Evolutionary conservation across 1,284 basidiomycete species (phyloP), one percentile per base, ranked within the genome.

Genomic region (Kwoniella shivajii): DNA sequence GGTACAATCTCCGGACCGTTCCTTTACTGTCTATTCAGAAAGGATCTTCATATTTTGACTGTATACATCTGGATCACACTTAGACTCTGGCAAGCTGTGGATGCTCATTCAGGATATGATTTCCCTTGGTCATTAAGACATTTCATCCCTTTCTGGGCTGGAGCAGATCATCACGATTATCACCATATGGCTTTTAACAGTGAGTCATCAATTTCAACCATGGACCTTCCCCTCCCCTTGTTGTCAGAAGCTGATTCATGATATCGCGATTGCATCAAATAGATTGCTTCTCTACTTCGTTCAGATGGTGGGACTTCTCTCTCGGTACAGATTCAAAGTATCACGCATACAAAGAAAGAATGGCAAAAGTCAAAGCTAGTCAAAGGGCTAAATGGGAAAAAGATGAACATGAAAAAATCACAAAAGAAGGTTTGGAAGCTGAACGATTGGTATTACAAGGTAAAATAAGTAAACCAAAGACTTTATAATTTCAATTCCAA

Each of bases 71-170:
- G 94, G 94, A 90, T 99, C 74, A 74, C 86, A 10, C 84, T 97
- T 50, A 87, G 95, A 54, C 85, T 99, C 41, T 97, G 94, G 87
- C 95, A 99, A 77, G 95, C 96, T 49, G 87, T 99, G 65, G 95
- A 99, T 71, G 88, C 96, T 1, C 95, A 99, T 85, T 91, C 88
- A 47, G 95, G 95, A 54, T 98, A 97, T 77, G 92, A 96, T 78
- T 96, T 96, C 84, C 92, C 92, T 4, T 95, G 92, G 92, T 95
- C 91, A n/a, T 82, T 99, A 61, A 88, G 93, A 71, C 87, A 95
- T 82, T 88, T 92, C 72, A 59, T 99, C 29, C 95, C 95, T 3
- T 92, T 98, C 84, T 99, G 95, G 95, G 92, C 92, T 24, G 95
- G 96, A 48, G 96, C 95, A 0, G 96, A 99, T 73, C 94, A 97